phyloP scores from a whole-genome alignment of 2,329 filamentous ascomycete species.

The Leptodontidium sp. region DNA sequence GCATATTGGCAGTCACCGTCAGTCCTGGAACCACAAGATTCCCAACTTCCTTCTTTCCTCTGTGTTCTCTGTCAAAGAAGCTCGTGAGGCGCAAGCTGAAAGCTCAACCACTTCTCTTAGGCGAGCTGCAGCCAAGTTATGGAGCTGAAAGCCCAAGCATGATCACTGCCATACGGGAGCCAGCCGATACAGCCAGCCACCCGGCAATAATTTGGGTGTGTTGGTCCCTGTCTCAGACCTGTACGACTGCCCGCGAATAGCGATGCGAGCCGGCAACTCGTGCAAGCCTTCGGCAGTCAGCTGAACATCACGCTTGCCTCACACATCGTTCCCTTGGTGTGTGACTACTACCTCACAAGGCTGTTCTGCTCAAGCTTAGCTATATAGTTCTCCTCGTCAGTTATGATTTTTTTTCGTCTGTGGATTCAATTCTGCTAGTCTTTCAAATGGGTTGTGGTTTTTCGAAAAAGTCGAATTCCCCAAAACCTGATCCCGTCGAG shows the following conservation, averaged over 20 bases:
- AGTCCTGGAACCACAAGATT: no score
- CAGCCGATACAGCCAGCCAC: no score
- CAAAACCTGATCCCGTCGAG: not conserved
- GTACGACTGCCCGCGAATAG: slow-evolving; percentile 9
- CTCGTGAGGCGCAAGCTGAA: slow-evolving; percentile 3
- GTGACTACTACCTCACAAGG: not conserved
- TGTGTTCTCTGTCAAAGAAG: no score
- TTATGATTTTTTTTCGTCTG: no score
- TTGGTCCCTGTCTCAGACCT: slow-evolving; percentile 8
- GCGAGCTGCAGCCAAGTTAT: not conserved
- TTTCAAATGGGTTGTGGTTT: slow-evolving; percentile 5
- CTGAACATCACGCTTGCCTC: slow-evolving; percentile 8
- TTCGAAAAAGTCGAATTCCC: not conserved
- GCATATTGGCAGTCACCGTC: no score
- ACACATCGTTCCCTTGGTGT: no score
- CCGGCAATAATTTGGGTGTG: not conserved
- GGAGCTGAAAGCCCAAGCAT: slow-evolving; percentile 1
- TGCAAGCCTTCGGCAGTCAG: slow-evolving; percentile 12
- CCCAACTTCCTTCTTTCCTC: not conserved
- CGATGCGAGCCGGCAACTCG: not conserved
- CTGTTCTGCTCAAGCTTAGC: not conserved
- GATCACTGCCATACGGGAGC: not conserved
- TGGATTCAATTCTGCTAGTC: not conserved
- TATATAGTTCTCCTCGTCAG: not conserved
- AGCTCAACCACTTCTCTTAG: not conserved